Evolutionary conservation across 805 yeast genomes (phyloP).

Genomic region (Sugiyamaella valdiviana): DNA sequence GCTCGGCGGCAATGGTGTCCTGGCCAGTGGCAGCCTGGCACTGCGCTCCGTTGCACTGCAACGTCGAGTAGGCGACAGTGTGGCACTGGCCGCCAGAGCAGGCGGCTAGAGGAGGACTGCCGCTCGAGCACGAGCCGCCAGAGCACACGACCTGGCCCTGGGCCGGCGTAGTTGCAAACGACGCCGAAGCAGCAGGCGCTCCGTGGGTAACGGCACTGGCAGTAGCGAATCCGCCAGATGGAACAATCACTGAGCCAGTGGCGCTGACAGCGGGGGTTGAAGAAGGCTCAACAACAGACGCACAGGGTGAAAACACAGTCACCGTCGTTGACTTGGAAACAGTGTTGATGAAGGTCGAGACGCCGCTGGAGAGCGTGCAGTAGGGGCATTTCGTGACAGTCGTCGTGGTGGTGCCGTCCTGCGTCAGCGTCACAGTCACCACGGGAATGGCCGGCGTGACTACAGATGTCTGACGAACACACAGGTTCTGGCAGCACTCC

Average conservation of each 20-base stretch:
- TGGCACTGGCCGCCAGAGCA: not conserved
- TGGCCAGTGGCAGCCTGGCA: not conserved
- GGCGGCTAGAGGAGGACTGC: not conserved
- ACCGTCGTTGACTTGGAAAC: not conserved
- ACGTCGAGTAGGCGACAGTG: not conserved
- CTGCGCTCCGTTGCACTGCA: not conserved
- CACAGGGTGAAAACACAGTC: constrained; percentile 10
- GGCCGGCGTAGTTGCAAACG: not conserved
- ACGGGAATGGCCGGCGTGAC: constrained; percentile 7
- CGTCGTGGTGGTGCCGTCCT: constrained; percentile 4
- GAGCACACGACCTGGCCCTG: not conserved
- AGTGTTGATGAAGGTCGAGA: constrained; percentile 2
- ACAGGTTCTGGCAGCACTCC: constrained; percentile 8
- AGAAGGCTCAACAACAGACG: constrained; percentile 3
- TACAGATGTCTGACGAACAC: constrained; percentile 5
- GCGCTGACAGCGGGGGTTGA: constrained; percentile 1
- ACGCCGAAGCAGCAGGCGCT: not conserved
- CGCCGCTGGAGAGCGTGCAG: constrained; percentile 9
- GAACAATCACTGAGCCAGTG: not conserved
- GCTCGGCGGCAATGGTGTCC: not conserved
- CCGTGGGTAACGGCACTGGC: not conserved
- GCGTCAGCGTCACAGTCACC: constrained; percentile 10
- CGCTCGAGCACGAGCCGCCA: not conserved
- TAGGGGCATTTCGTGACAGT: constrained; percentile 10
- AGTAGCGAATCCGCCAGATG: not conserved